These are phyloP conservation scores for Priceomyces carsonii DNA, from an alignment of 805 yeast genomes.

Conservation along the genomic window DNA sequence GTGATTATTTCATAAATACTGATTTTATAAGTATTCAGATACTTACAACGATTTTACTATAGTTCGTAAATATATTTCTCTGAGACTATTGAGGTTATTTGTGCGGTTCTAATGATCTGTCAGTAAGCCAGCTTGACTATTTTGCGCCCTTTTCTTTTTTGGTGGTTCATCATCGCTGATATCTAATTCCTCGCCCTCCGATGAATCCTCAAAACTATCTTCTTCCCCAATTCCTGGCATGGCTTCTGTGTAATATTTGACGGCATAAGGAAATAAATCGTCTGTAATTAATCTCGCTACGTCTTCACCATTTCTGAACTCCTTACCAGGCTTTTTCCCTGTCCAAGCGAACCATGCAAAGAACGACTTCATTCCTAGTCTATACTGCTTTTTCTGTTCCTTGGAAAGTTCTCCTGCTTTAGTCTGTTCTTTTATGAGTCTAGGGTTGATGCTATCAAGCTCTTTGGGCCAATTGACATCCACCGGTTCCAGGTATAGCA, in stretches of 20 bases:
- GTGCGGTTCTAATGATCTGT: too few species aligned
- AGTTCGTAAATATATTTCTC: too few species aligned
- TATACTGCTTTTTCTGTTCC: constrained; percentile 59
- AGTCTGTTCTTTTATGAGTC: constrained; percentile 38
- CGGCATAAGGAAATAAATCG: constrained; percentile 83
- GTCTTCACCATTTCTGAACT: constrained; percentile 76
- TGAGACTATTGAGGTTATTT: too few species aligned
- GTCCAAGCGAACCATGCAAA: constrained; percentile 90
- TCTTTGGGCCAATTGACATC: constrained; percentile 70
- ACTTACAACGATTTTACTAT: too few species aligned
- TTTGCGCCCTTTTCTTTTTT: constrained; percentile 20
- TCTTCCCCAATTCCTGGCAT: constrained; percentile 60
- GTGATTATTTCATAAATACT: too few species aligned
- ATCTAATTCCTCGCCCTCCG: constrained; percentile 54
- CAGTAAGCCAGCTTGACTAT: too few species aligned
- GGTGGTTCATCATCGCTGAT: constrained; percentile 51
- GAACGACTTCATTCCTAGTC: constrained; percentile 77
- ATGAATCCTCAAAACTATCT: constrained; percentile 33
- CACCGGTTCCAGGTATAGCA: constrained; percentile 53
- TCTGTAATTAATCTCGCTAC: constrained; percentile 72
- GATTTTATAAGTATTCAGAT: too few species aligned
- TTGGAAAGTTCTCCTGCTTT: constrained; percentile 37
- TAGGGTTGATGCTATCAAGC: constrained; percentile 57
- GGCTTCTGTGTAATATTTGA: constrained; percentile 78
- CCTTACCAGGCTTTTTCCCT: constrained; percentile 74